Base-by-base conservation (phyloP, 169 alveolate species). In the Neospora caninum region DNA sequence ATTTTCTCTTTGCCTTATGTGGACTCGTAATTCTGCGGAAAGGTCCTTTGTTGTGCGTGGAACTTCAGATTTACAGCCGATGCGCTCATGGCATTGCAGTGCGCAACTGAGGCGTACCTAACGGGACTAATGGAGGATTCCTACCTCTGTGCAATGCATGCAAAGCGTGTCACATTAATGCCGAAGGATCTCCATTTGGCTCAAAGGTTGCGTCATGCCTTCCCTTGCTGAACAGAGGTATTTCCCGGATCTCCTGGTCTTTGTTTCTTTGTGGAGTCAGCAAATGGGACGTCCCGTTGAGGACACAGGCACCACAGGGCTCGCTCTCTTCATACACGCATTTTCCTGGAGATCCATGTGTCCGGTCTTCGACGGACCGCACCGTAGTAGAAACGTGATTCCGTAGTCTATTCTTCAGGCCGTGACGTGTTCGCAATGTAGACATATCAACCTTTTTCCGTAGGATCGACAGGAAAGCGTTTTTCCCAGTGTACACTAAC, bases 101-200 rank as follows among this genome's bases (percentile, higher is more conserved):
- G 97, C 64, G 98, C 98, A 29, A 95, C 97, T 38, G 98, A 97
- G 87, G 98, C 98, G 58, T 97, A 95, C 92, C 92, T 97, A 80
- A 96, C 96, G 78, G 98, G 98, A 38, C 88, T 97, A 20, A 95
- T 97, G 87, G 98, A 97, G 93, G 98, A 97, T 95, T 96, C 98
- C 0, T 97, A 97, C 94, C 91, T 97, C 78, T 97, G 98, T 88
- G 96, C 98, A 0, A 95, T 97, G 49, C 98, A 97, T 95, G 98
- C 98, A 64, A 96, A 96, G 91, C 94, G 98, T 88, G 98, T 97
- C 34, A 97, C 98, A 27, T 96, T 97, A 69, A 96, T 97, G 97
- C 98, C 98, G 43, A 97, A 97, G 93, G 98, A 97, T 84, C 95
- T 97, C 70, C 97, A 97, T 88, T 93, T 97, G 82, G 98, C 98